A percentile compares a stretch with the other conserved stretches of the same genome.
Evolutionary conservation across 805 yeast species (phyloP).

Genomic region (Saccharomyces kudriavzevii): DNA sequence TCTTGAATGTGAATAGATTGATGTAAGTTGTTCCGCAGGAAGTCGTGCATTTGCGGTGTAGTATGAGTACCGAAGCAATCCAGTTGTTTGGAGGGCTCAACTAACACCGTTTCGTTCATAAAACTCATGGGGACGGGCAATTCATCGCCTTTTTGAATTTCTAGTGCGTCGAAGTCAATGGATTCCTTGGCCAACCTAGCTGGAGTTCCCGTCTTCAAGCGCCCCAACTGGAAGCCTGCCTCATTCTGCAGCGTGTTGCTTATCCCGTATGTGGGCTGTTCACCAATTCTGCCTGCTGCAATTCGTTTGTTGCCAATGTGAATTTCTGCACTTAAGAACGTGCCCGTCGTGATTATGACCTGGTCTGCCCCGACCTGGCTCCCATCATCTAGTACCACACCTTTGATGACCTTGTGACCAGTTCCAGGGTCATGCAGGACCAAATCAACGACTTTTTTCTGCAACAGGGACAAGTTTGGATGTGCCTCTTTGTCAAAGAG

Average conservation of each 20-base stretch:
- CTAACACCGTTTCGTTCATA: constrained; percentile 59
- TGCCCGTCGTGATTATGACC: constrained; percentile 91
- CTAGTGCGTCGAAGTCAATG: constrained; percentile 57
- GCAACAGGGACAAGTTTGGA: constrained; percentile 43
- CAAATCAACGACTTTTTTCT: constrained; percentile 80
- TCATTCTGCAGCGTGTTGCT: constrained; percentile 59
- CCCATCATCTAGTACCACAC: constrained; percentile 70
- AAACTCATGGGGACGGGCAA: constrained; percentile 90
- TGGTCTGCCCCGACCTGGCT: constrained; percentile 46
- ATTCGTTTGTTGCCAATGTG: constrained; percentile 74
- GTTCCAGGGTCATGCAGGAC: constrained; percentile 42
- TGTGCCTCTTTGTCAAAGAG: constrained; percentile 36
- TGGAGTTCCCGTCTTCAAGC: constrained; percentile 96
- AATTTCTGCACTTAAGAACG: constrained; percentile 88
- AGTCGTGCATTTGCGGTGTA: constrained; percentile 61
- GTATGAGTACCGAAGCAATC: constrained; percentile 74
- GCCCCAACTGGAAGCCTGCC: constrained; percentile 76
- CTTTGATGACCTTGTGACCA: constrained; percentile 36
- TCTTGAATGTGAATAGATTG: constrained; percentile 86
- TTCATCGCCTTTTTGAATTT: constrained; percentile 68
- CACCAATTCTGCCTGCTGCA: constrained; percentile 94
- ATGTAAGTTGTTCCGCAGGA: constrained; percentile 62
- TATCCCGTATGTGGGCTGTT: constrained; percentile 82
- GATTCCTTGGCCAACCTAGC: constrained; percentile 71
- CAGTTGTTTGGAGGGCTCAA: constrained; percentile 43